Percentiles rank a stretch among this genome's conserved stretches.
phyloP scores from a whole-genome alignment of 2,329 filamentous ascomycete species.

The Hirsutella thompsonii region DNA sequence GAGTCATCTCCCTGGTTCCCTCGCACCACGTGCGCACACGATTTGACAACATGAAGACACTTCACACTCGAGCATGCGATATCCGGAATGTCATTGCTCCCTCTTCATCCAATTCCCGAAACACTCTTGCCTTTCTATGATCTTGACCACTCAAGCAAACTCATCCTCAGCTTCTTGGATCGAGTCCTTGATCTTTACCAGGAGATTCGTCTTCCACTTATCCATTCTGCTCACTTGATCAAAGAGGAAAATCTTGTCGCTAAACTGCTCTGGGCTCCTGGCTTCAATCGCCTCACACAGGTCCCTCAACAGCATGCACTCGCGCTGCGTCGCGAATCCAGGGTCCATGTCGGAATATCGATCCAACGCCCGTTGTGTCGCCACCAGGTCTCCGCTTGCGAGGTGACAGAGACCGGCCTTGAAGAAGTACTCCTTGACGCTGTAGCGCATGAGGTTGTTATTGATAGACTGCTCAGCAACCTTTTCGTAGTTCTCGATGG shows the following conservation, averaged over 20 bases:
- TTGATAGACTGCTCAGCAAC: constrained; percentile 66
- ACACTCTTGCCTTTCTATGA: too few relatives aligned
- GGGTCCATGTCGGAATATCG: constrained; percentile 71
- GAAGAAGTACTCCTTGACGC: constrained; percentile 89
- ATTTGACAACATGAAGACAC: too few relatives aligned
- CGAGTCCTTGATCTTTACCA: constrained; percentile 70
- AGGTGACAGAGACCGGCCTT: constrained; percentile 91
- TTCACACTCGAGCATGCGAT: too few relatives aligned
- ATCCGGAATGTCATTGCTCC: too few relatives aligned
- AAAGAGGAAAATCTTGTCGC: constrained; percentile 77
- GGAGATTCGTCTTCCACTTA: constrained; percentile 88
- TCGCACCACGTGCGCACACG: too few relatives aligned
- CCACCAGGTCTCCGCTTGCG: constrained; percentile 59
- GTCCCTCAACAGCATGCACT: constrained; percentile 70
- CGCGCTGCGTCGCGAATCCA: constrained; percentile 62
- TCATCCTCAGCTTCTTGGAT: constrained; percentile 49
- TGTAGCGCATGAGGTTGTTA: constrained; percentile 90
- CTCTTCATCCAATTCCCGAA: too few relatives aligned
- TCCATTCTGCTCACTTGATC: constrained; percentile 90
- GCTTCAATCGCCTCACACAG: constrained; percentile 62
- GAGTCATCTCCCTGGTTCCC: too few relatives aligned
- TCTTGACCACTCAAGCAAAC: constrained; percentile 27
- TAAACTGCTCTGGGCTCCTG: constrained; percentile 70
- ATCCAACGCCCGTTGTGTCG: constrained; percentile 66
- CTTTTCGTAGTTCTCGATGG: constrained; percentile 72